These are phyloP conservation scores for Zangia roseola DNA, from an alignment of 768 basidiomycete genomes.

Conservation along the genomic window DNA sequence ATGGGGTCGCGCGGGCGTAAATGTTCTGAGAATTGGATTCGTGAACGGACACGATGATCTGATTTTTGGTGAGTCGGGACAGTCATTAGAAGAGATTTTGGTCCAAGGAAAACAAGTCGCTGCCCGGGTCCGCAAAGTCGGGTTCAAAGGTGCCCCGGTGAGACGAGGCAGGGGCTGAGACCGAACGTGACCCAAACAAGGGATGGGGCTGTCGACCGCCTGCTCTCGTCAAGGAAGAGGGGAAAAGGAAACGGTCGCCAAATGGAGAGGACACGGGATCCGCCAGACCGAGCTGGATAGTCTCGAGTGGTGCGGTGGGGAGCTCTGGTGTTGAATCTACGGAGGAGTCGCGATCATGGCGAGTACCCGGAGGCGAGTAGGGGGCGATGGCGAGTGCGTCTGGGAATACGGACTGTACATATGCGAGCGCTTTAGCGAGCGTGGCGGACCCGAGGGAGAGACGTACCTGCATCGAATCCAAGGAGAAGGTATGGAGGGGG, in stretches of 20 bases:
- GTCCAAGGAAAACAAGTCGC: slow-evolving; percentile 39
- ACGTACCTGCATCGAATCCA: slow-evolving; percentile 29
- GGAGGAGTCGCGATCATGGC: slow-evolving; percentile 44
- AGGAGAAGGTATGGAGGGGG: slow-evolving; percentile 18
- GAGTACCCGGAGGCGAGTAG: slow-evolving; percentile 45
- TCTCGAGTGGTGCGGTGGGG: slow-evolving; percentile 37
- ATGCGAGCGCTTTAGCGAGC: slow-evolving; percentile 27
- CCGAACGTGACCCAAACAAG: slow-evolving; percentile 40
- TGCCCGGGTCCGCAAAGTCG: slow-evolving; percentile 42
- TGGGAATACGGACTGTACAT: slow-evolving; percentile 34
- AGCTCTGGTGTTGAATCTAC: slow-evolving; percentile 58
- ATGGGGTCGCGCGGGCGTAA: slow-evolving; percentile 30
- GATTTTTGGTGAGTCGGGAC: slow-evolving; percentile 17
- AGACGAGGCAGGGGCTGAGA: slow-evolving; percentile 42
- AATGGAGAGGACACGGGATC: slow-evolving; percentile 40
- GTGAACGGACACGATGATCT: slow-evolving; percentile 17
- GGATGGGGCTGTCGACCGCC: slow-evolving; percentile 24
- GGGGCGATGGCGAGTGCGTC: slow-evolving; percentile 54
- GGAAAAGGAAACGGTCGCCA: slow-evolving; percentile 28
- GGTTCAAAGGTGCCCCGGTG: slow-evolving; percentile 30
- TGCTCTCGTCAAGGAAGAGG: slow-evolving; percentile 21
- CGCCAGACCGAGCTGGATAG: slow-evolving; percentile 36
- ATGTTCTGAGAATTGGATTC: slow-evolving; percentile 25
- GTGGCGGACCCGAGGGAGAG: background rate
- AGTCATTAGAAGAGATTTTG: slow-evolving; percentile 50